Conservation (phyloP, 371 early-diverging fungal genomes). For the Synchytrium microbalum region DNA sequence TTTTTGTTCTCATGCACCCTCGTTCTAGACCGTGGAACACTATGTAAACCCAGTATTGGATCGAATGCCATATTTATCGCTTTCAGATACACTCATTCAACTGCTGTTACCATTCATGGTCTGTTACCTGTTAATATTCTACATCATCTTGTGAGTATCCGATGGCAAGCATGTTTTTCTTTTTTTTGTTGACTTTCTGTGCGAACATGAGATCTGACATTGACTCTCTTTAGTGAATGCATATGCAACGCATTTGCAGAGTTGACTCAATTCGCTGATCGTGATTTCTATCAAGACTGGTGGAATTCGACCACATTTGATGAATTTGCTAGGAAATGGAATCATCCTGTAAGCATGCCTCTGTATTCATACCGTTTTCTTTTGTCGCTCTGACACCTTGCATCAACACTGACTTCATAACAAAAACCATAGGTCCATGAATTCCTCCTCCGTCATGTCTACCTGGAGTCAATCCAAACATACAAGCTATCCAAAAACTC, state of each 20-base stretch:
- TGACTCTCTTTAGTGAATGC: slow-evolving; percentile 37
- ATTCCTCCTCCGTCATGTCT: slow-evolving; percentile 89
- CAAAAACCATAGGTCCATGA: slow-evolving; percentile 97
- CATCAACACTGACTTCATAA: slow-evolving; percentile 29
- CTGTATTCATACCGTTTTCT: slow-evolving; percentile 72
- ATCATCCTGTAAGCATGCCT: slow-evolving; percentile 85
- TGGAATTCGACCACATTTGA: slow-evolving; percentile 94
- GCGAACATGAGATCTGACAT: not conserved
- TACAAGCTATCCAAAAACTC: slow-evolving; percentile 64
- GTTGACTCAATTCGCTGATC: slow-evolving; percentile 91
- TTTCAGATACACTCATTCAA: slow-evolving; percentile 43
- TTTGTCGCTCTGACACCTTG: slow-evolving; percentile 50
- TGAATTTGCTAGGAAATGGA: slow-evolving; percentile 97
- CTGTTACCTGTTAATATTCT: slow-evolving; percentile 83
- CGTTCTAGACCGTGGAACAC: slow-evolving; percentile 58
- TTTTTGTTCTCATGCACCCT: not conserved
- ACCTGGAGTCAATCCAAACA: slow-evolving; percentile 68
- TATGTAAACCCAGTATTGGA: slow-evolving; percentile 63
- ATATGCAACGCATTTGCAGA: slow-evolving; percentile 95
- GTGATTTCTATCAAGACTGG: slow-evolving; percentile 69
- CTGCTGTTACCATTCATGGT: slow-evolving; percentile 83
- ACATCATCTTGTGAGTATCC: slow-evolving; percentile 79
- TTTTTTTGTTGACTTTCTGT: not conserved
- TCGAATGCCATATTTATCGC: slow-evolving; percentile 30
- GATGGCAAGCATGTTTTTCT: not conserved